Conservation (phyloP, 2,329 filamentous ascomycete species). For the Fusarium drepaniforme region DNA sequence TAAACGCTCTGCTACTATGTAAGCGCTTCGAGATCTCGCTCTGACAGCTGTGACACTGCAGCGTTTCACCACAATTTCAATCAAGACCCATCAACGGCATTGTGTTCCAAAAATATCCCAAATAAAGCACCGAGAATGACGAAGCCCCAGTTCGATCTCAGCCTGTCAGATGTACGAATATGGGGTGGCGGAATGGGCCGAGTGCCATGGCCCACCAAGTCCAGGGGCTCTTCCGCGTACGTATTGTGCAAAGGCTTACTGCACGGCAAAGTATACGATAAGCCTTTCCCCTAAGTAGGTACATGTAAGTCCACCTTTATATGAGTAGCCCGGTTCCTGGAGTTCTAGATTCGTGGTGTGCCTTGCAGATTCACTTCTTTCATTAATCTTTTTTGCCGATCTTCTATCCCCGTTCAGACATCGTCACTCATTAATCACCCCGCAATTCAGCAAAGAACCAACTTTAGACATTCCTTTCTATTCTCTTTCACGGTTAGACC, state of each 20-base stretch:
- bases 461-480: not conserved
- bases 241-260: not conserved
- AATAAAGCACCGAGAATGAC: not conserved
- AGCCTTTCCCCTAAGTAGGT: not conserved
- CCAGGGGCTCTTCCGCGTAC: conserved; percentile 5
- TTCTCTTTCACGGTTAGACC: not conserved
- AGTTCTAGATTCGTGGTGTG: not conserved
- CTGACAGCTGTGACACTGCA: not conserved
- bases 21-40: not conserved
- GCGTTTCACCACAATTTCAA: not conserved
- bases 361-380: not conserved
- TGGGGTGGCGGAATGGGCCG: not conserved
- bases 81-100: not conserved
- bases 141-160: not conserved
- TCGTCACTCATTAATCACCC: not conserved
- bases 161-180: not conserved
- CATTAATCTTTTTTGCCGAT: not conserved
- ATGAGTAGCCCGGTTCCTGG: not conserved
- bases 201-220: not conserved
- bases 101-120: not conserved
- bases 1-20: not conserved
- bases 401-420: not conserved
- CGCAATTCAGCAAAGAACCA: not conserved
- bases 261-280: not conserved
- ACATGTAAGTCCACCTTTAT: not conserved